phyloP scores from a whole-genome alignment of 2,329 filamentous ascomycete genomes.

The Botryotinia convoluta region DNA sequence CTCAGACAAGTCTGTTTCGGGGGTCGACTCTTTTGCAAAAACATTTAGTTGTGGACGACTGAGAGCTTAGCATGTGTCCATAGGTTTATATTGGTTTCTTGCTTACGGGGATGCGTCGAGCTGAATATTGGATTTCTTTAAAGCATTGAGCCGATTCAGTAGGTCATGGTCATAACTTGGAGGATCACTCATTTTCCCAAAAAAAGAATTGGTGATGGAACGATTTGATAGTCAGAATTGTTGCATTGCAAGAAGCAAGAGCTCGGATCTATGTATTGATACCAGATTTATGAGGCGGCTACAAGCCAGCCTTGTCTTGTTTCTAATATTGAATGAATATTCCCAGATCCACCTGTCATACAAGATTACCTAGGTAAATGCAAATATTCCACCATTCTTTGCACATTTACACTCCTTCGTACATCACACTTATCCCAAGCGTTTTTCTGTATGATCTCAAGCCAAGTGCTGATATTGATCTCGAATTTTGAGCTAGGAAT shows the following conservation, averaged over 20 bases:
- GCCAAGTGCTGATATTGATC: neutral
- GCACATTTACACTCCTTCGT: neutral
- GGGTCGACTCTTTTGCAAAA: slow-evolving; percentile 23
- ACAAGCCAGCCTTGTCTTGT: slow-evolving; percentile 27
- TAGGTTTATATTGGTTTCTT: neutral
- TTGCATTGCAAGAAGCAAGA: slow-evolving; percentile 3
- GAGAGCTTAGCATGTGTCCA: slow-evolving; percentile 27
- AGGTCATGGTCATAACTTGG: slow-evolving; percentile 35
- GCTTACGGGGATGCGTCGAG: slow-evolving; percentile 33
- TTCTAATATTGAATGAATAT: neutral
- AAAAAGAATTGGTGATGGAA: neutral
- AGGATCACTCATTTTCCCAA: slow-evolving; percentile 33
- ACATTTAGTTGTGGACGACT: slow-evolving; percentile 22
- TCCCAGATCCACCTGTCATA: neutral
- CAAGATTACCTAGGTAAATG: neutral
- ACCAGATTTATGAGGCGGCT: slow-evolving; percentile 29
- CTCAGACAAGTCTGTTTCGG: slow-evolving; percentile 34
- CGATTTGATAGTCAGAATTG: slow-evolving; percentile 14
- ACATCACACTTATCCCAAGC: neutral
- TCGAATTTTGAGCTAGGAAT: neutral
- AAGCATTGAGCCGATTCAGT: slow-evolving; percentile 36
- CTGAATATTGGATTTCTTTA: slow-evolving; percentile 36
- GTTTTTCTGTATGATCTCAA: neutral
- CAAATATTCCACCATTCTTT: neutral
- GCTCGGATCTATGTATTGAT: slow-evolving; percentile 18